Evolutionary conservation across 306 rosid genomes (phyloP), one percentile per base, ranked within the genome.

Genomic region (Cyclanthera cordifolia): DNA sequence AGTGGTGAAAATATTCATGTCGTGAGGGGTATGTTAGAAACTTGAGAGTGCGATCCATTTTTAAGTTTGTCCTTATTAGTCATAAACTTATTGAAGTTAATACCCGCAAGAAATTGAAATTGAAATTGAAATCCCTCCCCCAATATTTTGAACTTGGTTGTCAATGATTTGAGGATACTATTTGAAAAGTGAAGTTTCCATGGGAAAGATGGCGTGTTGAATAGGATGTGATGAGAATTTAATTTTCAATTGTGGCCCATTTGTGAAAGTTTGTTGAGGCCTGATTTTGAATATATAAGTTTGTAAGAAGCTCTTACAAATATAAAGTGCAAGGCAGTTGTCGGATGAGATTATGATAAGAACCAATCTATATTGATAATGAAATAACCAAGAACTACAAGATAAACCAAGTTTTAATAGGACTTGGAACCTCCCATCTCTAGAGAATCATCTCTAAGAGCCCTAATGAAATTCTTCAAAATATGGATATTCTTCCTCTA

Each of bases 1-100:
- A 83, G 72, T 70, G 95, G 83, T 15, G 89, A 93, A 73, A 87
- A 72, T 79, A 86, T 83, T 81, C 88, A 87, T 85, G 95, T 85
- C 25, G 85, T 90, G 57, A 72, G 71, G 68, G 99, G 99, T 93
- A 86, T n/a, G 79, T 47, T 28, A 51, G 58, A 54, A 66, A 53
- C 70, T 71, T 53, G 24, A 24, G 16, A 53, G 23, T 47, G 66
- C 1, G 28, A 37, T 60, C 27, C 39, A 39, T 72, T 27, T 70
- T 45, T 15, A 48, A 30, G 54, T 72, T 53, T 6, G 58, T 48
- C 21, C 64, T 17, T 32, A 60, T 47, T 56, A 41, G 51, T 39
- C 47, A 15, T 57, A 5, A 63, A 63, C 32, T 12, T 63, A 11
- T 63, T 41, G 16, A 65, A 47, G 56, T 54, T 37, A 14, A 34